phyloP scores from a whole-genome alignment of 2,329 filamentous ascomycete genomes.

The Dothiorella sarmentorum region DNA sequence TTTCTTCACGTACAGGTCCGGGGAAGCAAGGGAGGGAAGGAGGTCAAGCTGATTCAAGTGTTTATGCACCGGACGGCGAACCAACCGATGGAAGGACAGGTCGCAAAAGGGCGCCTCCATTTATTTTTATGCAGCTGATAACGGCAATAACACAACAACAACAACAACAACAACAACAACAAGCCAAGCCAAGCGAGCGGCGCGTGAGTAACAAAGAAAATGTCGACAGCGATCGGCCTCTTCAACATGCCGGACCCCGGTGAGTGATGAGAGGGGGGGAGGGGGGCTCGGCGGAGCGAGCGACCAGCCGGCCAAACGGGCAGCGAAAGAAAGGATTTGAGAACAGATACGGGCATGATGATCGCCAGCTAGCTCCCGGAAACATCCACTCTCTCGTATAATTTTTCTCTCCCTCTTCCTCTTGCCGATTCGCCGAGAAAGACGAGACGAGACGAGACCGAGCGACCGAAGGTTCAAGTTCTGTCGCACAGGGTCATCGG shows the following conservation, averaged over 20 bases:
- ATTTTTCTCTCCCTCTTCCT: no score
- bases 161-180: no score
- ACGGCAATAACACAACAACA: no score
- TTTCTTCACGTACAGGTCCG: neutral
- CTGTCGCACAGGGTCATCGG: no score
- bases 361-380: neutral
- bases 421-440: neutral
- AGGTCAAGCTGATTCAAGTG: neutral
- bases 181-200: neutral
- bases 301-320: neutral
- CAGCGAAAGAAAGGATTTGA: neutral
- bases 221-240: neutral
- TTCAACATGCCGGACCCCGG: neutral
- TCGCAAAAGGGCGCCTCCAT: no score
- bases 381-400: neutral
- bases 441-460: no score
- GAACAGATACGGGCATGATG: neutral
- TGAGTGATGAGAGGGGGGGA: neutral
- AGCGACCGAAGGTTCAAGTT: no score
- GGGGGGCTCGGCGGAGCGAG: neutral
- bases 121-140: no score
- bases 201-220: neutral
- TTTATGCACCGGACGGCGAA: neutral
- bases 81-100: neutral
- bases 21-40: neutral